Evolutionary conservation across 352 stramenopile genomes (phyloP), one percentile per base, ranked within the genome.

Genomic region (Globisporangium abappressorium): DNA sequence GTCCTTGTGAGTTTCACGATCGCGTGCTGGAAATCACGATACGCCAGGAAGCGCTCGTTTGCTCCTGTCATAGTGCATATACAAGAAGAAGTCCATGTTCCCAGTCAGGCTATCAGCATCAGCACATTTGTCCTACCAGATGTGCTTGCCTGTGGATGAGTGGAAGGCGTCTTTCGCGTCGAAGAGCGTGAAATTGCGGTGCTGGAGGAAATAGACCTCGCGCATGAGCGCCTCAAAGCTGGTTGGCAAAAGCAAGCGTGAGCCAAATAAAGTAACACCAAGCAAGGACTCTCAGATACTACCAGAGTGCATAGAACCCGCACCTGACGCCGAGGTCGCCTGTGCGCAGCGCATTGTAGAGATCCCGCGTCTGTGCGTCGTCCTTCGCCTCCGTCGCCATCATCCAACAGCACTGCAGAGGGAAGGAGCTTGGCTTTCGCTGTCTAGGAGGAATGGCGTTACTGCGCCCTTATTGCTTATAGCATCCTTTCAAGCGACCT

Each of bases 121-220:
- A 53, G 46, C 6, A 30, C 15, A 28, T 14, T 12, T 34, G 14
- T 8, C 34, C 12, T 9, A 24, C 20, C 7, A 7, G 51, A 57
- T 22, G 8, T 7, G 7, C 54, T 36, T 60, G 82, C 80, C 77
- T 30, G 76, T 82, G 30, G 84, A 90, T 14, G 80, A 84, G 7
- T 74, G 74, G 30, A 90, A 91, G 9, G 82, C 80, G 43, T 89
- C 77, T 54, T 85, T 88, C 9, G 77, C 75, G 47, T 93, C 85
- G 15, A 91, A 85, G 11, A 93, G 62, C 26, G 73, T 91, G 46
- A 93, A 93, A 24, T 67, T 58, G 9, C 69, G 64, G 49, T 89
- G 78, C 71, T 93, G 85, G 41, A 87, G 64, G 57, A 89, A 93
- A 70, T 93, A 93, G 15, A 91, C 43, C 33, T 73, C 54, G 46